Percentiles rank a stretch among this genome's conserved stretches.
phyloP scores from a whole-genome alignment of 1,284 basidiomycete species.

The Trichosporon coremiiforme region DNA sequence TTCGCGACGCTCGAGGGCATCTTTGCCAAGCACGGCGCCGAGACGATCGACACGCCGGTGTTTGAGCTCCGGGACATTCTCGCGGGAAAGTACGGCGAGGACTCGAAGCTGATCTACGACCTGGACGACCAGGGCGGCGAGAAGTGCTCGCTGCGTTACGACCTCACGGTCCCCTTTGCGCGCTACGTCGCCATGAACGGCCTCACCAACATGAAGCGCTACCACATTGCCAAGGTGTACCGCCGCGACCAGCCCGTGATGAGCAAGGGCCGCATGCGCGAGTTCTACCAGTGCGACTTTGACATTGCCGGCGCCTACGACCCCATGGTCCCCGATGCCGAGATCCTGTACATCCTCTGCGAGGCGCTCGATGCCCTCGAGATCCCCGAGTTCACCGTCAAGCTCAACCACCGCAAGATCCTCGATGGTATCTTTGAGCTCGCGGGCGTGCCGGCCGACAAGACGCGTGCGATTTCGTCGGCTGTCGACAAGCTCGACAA shows the following conservation, averaged over 20 bases:
- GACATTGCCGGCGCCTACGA: conserved; percentile 95
- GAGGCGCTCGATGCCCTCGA: conserved; percentile 81
- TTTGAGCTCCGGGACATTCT: conserved; percentile 97
- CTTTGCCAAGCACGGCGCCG: conserved; percentile 87
- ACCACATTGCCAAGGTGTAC: conserved; percentile 98
- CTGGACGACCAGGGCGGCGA: conserved; percentile 99
- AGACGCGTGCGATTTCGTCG: conserved; percentile 91
- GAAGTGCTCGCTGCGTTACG: conserved; percentile 90
- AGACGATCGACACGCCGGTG: conserved; percentile 94
- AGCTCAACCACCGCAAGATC: conserved; percentile 97
- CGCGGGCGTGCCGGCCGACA: conserved; percentile 89
- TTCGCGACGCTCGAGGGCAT: conserved; percentile 84
- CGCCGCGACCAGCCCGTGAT: conserved; percentile 95
- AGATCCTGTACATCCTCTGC: conserved; percentile 79
- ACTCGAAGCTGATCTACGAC: conserved; percentile 97
- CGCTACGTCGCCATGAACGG: conserved; percentile 94
- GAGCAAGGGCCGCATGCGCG: conserved; percentile 96
- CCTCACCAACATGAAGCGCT: conserved; percentile 75
- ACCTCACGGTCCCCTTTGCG: conserved; percentile 95
- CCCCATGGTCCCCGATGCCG: conserved; percentile 95
- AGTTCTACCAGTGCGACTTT: conserved; percentile 98
- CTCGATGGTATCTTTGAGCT: conserved; percentile 96
- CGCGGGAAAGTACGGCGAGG: conserved; percentile 95
- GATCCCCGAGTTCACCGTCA: conserved; percentile 91
- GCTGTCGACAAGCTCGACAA: conserved; percentile 99